phyloP scores from a whole-genome alignment of 2,329 filamentous ascomycete species.

The Dichotomopilus funicola region DNA sequence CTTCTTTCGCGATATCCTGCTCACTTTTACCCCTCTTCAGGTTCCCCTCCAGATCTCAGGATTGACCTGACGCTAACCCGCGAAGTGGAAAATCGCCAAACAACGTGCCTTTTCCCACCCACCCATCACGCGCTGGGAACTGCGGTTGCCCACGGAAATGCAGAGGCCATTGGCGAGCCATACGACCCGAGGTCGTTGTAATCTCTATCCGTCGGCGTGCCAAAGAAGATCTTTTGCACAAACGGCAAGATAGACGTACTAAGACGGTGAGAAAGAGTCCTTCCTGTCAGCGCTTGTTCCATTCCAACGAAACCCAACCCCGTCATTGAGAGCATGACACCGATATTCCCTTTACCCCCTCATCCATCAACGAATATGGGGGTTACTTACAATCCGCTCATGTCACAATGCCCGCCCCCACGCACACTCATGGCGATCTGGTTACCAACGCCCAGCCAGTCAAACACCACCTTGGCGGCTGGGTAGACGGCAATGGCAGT shows the following conservation, averaged over 20 bases:
- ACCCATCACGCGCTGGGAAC: slow-evolving; percentile 25
- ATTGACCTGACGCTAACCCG: too few relatives aligned
- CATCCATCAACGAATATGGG: too few relatives aligned
- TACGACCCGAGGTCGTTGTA: slow-evolving; percentile 40
- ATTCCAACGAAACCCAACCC: not conserved
- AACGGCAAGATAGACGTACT: slow-evolving; percentile 41
- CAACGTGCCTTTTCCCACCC: not conserved
- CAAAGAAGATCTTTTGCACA: slow-evolving; percentile 42
- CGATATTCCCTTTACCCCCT: too few relatives aligned
- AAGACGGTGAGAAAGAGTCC: not conserved
- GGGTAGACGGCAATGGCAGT: slow-evolving; percentile 46
- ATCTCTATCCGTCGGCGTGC: slow-evolving; percentile 39
- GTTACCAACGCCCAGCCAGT: slow-evolving; percentile 45
- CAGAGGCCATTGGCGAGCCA: slow-evolving; percentile 37
- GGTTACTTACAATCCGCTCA: slow-evolving; percentile 39
- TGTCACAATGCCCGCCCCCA: slow-evolving; percentile 42
- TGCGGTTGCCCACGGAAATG: slow-evolving; percentile 40
- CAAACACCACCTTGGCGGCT: slow-evolving; percentile 46
- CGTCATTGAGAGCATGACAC: not conserved
- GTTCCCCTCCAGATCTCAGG: not conserved
- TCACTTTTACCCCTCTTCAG: not conserved
- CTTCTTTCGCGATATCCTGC: too few relatives aligned
- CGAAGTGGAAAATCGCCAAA: too few relatives aligned
- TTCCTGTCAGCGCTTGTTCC: not conserved
- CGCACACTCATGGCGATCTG: slow-evolving; percentile 43